These are phyloP conservation scores for Phytopythium aichiense DNA, from an alignment of 352 stramenopile species.

Conservation along the genomic window DNA sequence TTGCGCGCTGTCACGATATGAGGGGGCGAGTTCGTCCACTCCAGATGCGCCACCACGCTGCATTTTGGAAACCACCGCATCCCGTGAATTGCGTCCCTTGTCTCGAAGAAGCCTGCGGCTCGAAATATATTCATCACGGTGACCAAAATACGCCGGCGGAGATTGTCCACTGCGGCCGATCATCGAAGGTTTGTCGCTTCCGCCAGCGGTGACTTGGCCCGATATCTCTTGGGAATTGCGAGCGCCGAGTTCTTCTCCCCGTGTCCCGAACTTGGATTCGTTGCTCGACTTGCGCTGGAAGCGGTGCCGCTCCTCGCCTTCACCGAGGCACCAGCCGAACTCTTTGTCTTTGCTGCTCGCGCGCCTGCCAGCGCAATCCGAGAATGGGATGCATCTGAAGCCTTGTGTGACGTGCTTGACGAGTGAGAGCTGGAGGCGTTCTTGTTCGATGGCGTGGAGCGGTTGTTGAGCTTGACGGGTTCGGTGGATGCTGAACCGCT, in stretches of 20 bases:
- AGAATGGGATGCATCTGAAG: background rate
- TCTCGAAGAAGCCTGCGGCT: background rate
- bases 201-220: conserved; percentile 24
- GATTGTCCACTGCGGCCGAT: background rate
- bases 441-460: conserved; percentile 5
- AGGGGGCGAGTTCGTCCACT: background rate
- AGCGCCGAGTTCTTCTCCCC: conserved; percentile 19
- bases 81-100: background rate
- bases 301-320: conserved; percentile 14
- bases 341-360: conserved; percentile 8
- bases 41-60: too few species aligned
- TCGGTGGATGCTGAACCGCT: background rate
- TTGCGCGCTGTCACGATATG: background rate
- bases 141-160: background rate
- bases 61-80: background rate
- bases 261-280: conserved; percentile 10
- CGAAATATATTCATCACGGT: conserved; percentile 3
- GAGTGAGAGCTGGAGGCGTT: background rate
- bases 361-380: background rate
- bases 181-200: conserved; percentile 26
- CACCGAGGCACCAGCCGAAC: conserved; percentile 9
- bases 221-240: conserved; percentile 27
- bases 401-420: conserved; percentile 1
- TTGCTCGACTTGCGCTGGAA: conserved; percentile 15
- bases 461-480: background rate